A percentile compares a stretch with the other conserved stretches of the same genome.
Conservation (phyloP, 2,329 filamentous ascomycete genomes). For the Diaporthe vaccinii region DNA sequence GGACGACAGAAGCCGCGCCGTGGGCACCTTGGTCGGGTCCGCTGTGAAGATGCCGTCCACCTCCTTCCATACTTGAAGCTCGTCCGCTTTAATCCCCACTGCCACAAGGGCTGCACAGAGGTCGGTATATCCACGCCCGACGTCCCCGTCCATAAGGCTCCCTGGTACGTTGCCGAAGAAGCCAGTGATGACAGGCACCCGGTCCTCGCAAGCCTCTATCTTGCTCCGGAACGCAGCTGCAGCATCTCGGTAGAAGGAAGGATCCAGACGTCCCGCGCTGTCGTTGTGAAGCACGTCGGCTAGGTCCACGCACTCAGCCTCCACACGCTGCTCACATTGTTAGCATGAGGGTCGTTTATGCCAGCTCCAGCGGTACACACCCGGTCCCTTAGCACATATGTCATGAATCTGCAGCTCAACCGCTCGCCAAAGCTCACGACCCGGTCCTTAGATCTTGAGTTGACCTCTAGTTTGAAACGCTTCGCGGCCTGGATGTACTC, state of each 20-base stretch:
- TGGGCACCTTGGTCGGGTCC: conserved; percentile 90
- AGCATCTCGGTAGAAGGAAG: conserved; percentile 78
- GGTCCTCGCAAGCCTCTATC: conserved; percentile 73
- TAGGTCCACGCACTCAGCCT: conserved; percentile 91
- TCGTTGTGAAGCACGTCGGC: conserved; percentile 83
- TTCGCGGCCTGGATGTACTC: conserved; percentile 78
- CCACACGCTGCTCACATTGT: conserved; percentile 70
- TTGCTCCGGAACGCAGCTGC: conserved; percentile 73
- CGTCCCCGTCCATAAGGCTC: conserved; percentile 86
- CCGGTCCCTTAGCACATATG: conserved; percentile 83
- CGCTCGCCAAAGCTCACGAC: conserved; percentile 97
- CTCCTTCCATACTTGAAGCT: conserved; percentile 99
- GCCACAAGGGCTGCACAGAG: conserved; percentile 93
- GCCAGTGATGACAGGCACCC: conserved; percentile 86
- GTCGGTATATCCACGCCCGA: conserved; percentile 96
- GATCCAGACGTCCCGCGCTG: conserved; percentile 70
- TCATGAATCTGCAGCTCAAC: conserved; percentile 92
- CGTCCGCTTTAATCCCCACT: conserved; percentile 86
- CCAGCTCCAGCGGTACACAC: conserved; percentile 51
- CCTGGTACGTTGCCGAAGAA: conserved; percentile 96
- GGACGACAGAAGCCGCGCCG: conserved; percentile 86
- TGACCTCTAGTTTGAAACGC: conserved; percentile 80
- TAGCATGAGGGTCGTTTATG: too few species aligned
- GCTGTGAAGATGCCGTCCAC: conserved; percentile 76
- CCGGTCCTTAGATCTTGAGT: conserved; percentile 83